Evolutionary conservation across 73 alveolate genomes (phyloP), one percentile per base, ranked within the genome.

Genomic region (Paramecium tetraurelia): DNA sequence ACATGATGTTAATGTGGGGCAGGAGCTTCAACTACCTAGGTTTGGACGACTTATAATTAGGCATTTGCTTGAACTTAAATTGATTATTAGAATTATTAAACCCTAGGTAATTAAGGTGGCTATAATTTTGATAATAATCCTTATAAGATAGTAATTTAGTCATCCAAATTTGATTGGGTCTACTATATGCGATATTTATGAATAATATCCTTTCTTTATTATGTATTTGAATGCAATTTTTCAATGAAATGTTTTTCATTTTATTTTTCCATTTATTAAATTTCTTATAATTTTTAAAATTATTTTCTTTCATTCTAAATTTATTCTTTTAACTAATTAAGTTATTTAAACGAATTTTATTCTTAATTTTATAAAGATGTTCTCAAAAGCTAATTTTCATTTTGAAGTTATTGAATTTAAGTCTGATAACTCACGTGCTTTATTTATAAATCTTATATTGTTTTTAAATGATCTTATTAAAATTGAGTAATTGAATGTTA

Each of bases 21-120:
- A n/a, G 59, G 29, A 14, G 46, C 35, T 72, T 63, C 41, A 63
- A 41, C 48, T 27, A 43, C 86, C 18, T n/a, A 35, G 1, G 57
- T 33, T 68, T 31, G 29, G 3, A 12, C 22, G 8, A 68, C 50
- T 24, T 68, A 3, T 4, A 24, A n/a, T 18, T 68, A 68, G 24
- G 46, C 2, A 31, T 27, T 27, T 27, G 84, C 7, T 31, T 11
- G 16, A 14, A 68, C 27, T 68, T 68, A 68, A 2, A 12, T 12
- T 68, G 84, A 50, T 11, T 68, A 68, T 68, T 68, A 68, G 24
- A 68, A 68, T 68, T 68, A 68, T 6, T 68, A 38, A 0, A 36
- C 86, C 5, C 57, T 72, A 29, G 86, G 59, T 72, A 72, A 24
- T 80, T 80, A 24, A 80, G 72, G 90, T 16, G 90, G 87, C 8